Evolutionary conservation across 345 rosid species (phyloP).

Genomic region (Aegle marmelos): DNA sequence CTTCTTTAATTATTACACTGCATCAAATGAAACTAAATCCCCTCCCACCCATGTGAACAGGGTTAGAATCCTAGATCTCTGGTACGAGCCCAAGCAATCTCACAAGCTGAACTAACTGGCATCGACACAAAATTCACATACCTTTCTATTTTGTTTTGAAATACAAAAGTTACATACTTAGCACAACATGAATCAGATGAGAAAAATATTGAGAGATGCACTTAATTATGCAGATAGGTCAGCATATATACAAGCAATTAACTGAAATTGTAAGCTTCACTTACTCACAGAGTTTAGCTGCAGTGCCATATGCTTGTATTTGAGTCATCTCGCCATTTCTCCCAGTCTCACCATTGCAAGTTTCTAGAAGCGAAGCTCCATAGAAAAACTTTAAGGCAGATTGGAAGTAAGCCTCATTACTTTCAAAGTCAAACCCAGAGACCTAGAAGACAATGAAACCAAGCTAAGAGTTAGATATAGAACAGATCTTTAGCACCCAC

Average conservation of each 20-base stretch:
- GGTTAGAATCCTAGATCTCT: background rate
- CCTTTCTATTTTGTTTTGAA: no score
- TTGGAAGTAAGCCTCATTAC: constrained; percentile 61
- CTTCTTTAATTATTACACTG: background rate
- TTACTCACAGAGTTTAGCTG: constrained; percentile 77
- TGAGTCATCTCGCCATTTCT: constrained; percentile 41
- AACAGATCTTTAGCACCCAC: background rate
- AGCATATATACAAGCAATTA: background rate
- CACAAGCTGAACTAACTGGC: background rate
- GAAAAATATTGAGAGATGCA: background rate
- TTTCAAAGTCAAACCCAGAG: constrained; percentile 52
- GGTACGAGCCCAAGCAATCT: background rate
- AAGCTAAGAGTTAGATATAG: constrained; percentile 22
- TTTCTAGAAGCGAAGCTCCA: constrained; percentile 66
- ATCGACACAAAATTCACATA: background rate
- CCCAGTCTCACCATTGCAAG: constrained; percentile 38
- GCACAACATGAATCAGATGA: background rate
- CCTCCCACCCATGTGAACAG: background rate
- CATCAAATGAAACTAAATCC: background rate
- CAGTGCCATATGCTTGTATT: constrained; percentile 43
- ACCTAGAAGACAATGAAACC: constrained; percentile 37
- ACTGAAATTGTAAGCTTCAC: constrained; percentile 17
- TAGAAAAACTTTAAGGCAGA: constrained; percentile 74
- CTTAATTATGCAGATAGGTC: background rate
- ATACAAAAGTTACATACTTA: background rate